These are phyloP conservation scores for Hypoxylon fragiforme DNA, from an alignment of 495 filamentous ascomycete species.

Conservation along the genomic window DNA sequence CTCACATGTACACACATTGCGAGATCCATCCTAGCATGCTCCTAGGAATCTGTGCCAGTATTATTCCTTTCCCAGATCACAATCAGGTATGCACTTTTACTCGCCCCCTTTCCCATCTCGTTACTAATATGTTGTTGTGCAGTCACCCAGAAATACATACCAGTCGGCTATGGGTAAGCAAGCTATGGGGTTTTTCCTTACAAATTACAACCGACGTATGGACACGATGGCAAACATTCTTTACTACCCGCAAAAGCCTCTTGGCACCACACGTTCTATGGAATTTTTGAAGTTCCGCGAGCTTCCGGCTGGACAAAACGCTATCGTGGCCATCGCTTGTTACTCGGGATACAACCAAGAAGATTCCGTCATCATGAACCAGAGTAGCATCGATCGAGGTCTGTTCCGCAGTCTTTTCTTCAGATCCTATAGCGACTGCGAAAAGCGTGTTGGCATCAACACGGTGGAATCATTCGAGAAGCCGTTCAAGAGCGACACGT, in stretches of 20 bases:
- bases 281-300: constrained; percentile 98
- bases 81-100: constrained; percentile 66
- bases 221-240: constrained; percentile 99
- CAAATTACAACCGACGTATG: constrained; percentile 94
- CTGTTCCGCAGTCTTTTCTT: constrained; percentile 98
- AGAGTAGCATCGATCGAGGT: constrained; percentile 95
- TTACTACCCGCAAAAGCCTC: constrained; percentile 97
- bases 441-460: constrained; percentile 89
- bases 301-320: constrained; percentile 95
- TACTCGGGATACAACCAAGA: constrained; percentile 99
- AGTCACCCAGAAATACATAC: constrained; percentile 97
- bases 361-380: constrained; percentile 99
- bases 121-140: constrained; percentile 9
- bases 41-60: constrained; percentile 94
- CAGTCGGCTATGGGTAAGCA: constrained; percentile 99
- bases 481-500: constrained; percentile 81
- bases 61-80: constrained; percentile 99
- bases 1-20: constrained; percentile 93
- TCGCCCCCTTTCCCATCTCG: neutral
- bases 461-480: constrained; percentile 94
- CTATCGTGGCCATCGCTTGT: constrained; percentile 94
- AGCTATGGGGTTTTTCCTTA: constrained; percentile 98
- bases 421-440: constrained; percentile 91
- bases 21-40: constrained; percentile 99
- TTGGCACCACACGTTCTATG: constrained; percentile 96